Evolutionary conservation across 2,329 filamentous ascomycete genomes (phyloP).

Genomic region (Fusarium avenaceum): DNA sequence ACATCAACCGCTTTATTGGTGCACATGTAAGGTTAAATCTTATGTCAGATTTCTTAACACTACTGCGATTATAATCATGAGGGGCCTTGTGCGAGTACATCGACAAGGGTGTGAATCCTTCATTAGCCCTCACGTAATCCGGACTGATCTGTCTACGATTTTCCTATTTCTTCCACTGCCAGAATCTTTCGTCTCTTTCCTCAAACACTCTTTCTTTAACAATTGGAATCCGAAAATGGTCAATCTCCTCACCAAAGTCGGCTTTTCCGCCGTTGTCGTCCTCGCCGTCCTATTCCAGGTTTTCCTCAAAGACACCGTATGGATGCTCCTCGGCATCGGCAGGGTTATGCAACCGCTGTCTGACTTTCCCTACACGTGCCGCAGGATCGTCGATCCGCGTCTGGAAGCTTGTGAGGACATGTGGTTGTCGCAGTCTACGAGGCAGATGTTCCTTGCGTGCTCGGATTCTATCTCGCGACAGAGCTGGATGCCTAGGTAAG

Average conservation of each 20-base stretch:
- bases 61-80: background rate
- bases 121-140: background rate
- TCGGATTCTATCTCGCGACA: constrained; percentile 36
- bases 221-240: constrained; percentile 14
- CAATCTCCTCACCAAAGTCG: constrained; percentile 16
- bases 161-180: background rate
- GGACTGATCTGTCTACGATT: background rate
- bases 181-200: background rate
- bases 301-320: constrained; percentile 42
- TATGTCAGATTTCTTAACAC: background rate
- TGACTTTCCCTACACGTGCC: constrained; percentile 47
- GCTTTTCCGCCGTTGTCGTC: constrained; percentile 19
- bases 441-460: constrained; percentile 46
- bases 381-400: constrained; percentile 30
- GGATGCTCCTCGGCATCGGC: constrained; percentile 43
- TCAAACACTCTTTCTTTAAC: background rate
- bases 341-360: constrained; percentile 37
- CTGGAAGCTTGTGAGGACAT: constrained; percentile 49
- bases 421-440: constrained; percentile 44
- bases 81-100: background rate
- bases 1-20: too few relatives aligned
- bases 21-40: background rate
- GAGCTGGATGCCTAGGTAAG: constrained; percentile 44
- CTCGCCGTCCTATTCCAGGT: constrained; percentile 45
- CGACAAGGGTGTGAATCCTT: background rate